Evolutionary conservation across 495 filamentous ascomycete genomes (phyloP).

Genomic region (Apodospora peruviana): DNA sequence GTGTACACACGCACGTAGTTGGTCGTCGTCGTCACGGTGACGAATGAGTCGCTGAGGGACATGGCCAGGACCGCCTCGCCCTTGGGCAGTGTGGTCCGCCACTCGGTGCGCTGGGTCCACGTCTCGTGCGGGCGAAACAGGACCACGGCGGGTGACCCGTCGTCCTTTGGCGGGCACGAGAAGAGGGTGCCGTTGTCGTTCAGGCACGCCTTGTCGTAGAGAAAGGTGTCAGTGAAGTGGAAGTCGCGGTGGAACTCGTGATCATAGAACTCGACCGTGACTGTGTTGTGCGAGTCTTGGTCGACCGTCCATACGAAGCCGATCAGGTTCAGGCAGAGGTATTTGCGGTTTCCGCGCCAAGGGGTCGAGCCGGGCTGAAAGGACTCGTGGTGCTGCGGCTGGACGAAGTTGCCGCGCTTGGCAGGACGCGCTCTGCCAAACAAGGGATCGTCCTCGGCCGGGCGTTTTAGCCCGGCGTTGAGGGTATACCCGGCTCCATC

Average conservation of each 20-base stretch:
- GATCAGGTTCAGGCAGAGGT: slow-evolving; percentile 87
- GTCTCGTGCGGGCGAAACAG: slow-evolving; percentile 97
- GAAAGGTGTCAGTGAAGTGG: slow-evolving; percentile 92
- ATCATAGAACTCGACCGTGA: slow-evolving; percentile 97
- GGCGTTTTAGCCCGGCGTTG: slow-evolving; percentile 64
- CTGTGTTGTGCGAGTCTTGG: slow-evolving; percentile 89
- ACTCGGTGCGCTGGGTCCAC: slow-evolving; percentile 87
- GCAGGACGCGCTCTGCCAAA: slow-evolving; percentile 24
- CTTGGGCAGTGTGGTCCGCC: slow-evolving; percentile 76
- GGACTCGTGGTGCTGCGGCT: slow-evolving; percentile 68
- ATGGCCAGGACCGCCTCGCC: slow-evolving; percentile 80
- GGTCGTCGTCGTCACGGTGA: slow-evolving; percentile 76
- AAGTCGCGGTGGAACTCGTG: slow-evolving; percentile 86
- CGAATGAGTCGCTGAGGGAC: slow-evolving; percentile 85
- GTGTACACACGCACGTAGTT: slow-evolving; percentile 92
- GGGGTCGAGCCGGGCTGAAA: slow-evolving; percentile 94
- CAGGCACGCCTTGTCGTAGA: slow-evolving; percentile 92
- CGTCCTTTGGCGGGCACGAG: slow-evolving; percentile 67
- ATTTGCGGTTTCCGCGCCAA: slow-evolving; percentile 89
- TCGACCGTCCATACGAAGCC: slow-evolving; percentile 97
- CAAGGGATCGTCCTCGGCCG: slow-evolving; percentile 41
- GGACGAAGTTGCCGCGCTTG: slow-evolving; percentile 47
- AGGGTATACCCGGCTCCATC: slow-evolving; percentile 88
- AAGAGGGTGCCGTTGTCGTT: slow-evolving; percentile 83
- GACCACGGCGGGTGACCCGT: slow-evolving; percentile 68